phyloP scores from a whole-genome alignment of 2,329 filamentous ascomycete species.

The Emericellopsis atlantica region DNA sequence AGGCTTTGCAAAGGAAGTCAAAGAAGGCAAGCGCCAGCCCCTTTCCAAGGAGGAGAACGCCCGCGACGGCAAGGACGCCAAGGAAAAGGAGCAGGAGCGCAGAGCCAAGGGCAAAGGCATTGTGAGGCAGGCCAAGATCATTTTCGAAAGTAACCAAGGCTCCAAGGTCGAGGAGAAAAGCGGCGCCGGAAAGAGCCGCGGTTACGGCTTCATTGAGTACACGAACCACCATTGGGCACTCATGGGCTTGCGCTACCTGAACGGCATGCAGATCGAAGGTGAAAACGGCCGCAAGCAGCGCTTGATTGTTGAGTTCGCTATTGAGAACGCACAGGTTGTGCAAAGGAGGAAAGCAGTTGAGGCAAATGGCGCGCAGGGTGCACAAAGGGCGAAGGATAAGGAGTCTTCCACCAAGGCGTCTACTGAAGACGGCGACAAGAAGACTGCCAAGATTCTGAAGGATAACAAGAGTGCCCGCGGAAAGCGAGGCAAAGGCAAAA shows the following conservation, averaged over 20 bases:
- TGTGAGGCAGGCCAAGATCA: conserved; percentile 85
- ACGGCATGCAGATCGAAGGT: conserved; percentile 55
- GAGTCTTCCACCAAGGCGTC: conserved; percentile 6
- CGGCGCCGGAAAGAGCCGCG: conserved; percentile 72
- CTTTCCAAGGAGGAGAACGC: conserved; percentile 83
- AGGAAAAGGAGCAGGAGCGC: conserved; percentile 65
- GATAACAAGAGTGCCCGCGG: conserved; percentile 10
- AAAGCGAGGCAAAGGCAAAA: conserved; percentile 7
- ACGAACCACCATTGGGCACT: conserved; percentile 85
- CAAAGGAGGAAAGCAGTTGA: conserved; percentile 44
- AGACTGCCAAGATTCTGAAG: conserved; percentile 13
- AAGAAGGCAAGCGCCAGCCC: conserved; percentile 58
- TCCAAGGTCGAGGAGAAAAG: conserved; percentile 67
- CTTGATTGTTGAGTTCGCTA: conserved; percentile 91
- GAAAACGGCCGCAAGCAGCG: conserved; percentile 69
- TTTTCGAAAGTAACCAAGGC: conserved; percentile 80
- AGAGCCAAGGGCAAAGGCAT: conserved; percentile 76
- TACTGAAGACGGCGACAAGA: conserved; percentile 7
- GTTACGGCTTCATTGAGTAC: conserved; percentile 97
- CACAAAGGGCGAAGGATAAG: neutral
- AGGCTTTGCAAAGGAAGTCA: conserved; percentile 85
- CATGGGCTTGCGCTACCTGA: conserved; percentile 90
- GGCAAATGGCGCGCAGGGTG: conserved; percentile 17
- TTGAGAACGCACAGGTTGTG: conserved; percentile 97
- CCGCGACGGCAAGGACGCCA: conserved; percentile 69